Conservation (phyloP, 148 eudicot species). For the Salicornia ramosissima region DNA sequence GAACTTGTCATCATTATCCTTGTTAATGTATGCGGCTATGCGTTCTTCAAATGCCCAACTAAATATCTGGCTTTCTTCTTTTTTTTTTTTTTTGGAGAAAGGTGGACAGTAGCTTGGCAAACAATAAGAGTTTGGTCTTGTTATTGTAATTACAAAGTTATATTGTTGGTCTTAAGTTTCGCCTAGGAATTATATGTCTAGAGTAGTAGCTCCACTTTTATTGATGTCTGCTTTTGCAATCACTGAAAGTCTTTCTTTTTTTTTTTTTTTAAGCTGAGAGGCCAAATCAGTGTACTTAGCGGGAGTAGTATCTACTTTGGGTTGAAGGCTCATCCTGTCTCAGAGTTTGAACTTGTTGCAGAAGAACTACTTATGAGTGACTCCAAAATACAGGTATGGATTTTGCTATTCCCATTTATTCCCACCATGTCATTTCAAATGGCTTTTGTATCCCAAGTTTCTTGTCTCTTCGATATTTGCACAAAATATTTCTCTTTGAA, state of each 20-base stretch:
- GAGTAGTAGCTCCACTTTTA: constrained; percentile 7
- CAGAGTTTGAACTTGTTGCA: constrained; percentile 87
- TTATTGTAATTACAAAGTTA: neutral
- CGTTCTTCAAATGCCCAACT: neutral
- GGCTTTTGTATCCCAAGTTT: neutral
- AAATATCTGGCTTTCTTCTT: neutral
- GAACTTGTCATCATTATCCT: neutral
- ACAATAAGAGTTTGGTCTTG: neutral
- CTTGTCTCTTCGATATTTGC: constrained; percentile 1
- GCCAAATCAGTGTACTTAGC: constrained; percentile 65
- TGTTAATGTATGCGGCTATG: neutral
- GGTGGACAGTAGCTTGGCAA: neutral
- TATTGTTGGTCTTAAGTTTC: no score
- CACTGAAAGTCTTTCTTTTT: constrained; percentile 20
- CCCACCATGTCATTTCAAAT: neutral
- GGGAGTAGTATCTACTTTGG: constrained; percentile 71
- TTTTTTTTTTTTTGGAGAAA: neutral
- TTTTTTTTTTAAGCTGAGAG: constrained; percentile 60
- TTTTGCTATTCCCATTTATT: constrained; percentile 2
- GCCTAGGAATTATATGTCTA: no score
- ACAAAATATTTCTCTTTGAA: no score
- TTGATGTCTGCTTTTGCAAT: constrained; percentile 15
- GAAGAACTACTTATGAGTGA: constrained; percentile 89
- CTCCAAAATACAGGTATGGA: constrained; percentile 59
- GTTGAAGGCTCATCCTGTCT: constrained; percentile 56